These are phyloP conservation scores for Globisporangium alternatum DNA, from an alignment of 352 stramenopile genomes.

Conservation along the genomic window DNA sequence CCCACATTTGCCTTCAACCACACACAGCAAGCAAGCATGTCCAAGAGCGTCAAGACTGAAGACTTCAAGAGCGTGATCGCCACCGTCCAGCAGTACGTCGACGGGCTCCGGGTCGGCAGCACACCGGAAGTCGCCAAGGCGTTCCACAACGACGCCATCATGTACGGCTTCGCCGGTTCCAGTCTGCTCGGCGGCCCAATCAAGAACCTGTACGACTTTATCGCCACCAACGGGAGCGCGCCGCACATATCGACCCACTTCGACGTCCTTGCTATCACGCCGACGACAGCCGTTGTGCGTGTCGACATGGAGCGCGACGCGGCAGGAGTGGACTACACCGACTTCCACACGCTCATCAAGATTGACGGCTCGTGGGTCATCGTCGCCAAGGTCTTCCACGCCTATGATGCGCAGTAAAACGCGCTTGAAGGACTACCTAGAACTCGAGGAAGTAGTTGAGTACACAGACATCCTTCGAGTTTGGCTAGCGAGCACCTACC, in stretches of 20 bases:
- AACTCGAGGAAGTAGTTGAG: background rate
- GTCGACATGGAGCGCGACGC: constrained; percentile 11
- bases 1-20: constrained; percentile 1
- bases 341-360: background rate
- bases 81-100: constrained; percentile 3
- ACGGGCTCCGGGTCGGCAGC: constrained; percentile 9
- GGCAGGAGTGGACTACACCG: background rate
- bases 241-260: background rate
- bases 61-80: background rate
- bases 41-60: constrained; percentile 12
- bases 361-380: background rate
- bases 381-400: background rate
- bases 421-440: background rate
- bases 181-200: background rate
- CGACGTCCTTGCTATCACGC: constrained; percentile 8
- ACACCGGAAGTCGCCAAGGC: background rate
- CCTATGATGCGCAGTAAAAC: background rate
- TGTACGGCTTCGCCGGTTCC: constrained; percentile 1
- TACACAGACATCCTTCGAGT: too few relatives aligned
- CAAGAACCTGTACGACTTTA: constrained; percentile 11
- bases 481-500: too few relatives aligned
- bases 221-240: constrained; percentile 1
- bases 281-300: constrained; percentile 10
- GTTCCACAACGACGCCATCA: constrained; percentile 8
- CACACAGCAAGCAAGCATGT: background rate